Conservation (phyloP, 345 rosid genomes). For the Rhizophora apiculata region DNA sequence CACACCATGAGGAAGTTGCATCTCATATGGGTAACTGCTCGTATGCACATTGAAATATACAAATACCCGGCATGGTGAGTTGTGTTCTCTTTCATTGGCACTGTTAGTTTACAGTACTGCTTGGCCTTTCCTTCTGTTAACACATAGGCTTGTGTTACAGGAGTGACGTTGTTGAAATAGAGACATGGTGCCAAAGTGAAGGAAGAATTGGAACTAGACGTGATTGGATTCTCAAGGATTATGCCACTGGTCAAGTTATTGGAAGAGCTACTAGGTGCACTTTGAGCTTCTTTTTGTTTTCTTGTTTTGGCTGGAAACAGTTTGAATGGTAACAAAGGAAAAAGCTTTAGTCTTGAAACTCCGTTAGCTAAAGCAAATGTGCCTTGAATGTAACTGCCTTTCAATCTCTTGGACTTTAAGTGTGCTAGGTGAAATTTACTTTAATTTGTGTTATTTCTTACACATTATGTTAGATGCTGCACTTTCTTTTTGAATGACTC, state of each 20-base stretch:
- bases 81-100: background rate
- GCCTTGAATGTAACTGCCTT: no score
- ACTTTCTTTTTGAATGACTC: no score
- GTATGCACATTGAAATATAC: slow-evolving; percentile 95
- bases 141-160: slow-evolving; percentile 30
- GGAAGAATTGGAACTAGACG: slow-evolving; percentile 96
- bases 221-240: slow-evolving; percentile 79
- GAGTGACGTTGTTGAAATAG: slow-evolving; percentile 95
- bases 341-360: no score
- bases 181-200: slow-evolving; percentile 95
- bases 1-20: slow-evolving; percentile 82
- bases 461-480: no score
- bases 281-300: background rate
- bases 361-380: no score
- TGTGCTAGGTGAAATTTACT: no score
- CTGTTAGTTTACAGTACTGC: background rate
- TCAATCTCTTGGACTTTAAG: no score
- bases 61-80: slow-evolving; percentile 89
- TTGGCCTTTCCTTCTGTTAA: background rate
- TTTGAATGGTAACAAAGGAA: background rate
- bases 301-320: background rate
- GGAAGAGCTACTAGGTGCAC: slow-evolving; percentile 92
- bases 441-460: no score
- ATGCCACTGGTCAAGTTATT: slow-evolving; percentile 63
- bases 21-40: slow-evolving; percentile 98